A percentile compares a stretch with the other conserved stretches of the same genome.
These are phyloP conservation scores for Verruconis gallopava DNA, from an alignment of 2,329 filamentous ascomycete genomes.

Conservation along the genomic window DNA sequence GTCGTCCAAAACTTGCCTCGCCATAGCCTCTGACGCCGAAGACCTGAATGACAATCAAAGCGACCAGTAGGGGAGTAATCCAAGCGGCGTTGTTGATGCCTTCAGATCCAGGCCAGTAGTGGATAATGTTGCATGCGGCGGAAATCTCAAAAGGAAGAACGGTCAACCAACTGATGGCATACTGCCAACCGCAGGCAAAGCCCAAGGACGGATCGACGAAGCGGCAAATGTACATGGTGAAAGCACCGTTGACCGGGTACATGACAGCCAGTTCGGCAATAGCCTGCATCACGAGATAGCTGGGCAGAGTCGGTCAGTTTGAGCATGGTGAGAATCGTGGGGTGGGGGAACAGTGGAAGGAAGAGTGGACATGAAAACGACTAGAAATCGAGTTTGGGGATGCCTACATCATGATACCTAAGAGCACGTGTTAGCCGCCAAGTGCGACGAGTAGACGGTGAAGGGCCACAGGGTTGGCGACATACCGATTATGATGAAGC, in stretches of 20 bases:
- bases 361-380: not conserved
- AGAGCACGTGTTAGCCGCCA: too few relatives aligned
- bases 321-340: too few relatives aligned
- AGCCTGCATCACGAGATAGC: constrained; percentile 12
- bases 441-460: too few relatives aligned
- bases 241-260: constrained; percentile 12
- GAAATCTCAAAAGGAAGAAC: constrained; percentile 19
- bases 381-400: not conserved
- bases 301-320: too few relatives aligned
- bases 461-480: not conserved
- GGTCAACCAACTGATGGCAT: constrained; percentile 10
- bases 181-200: constrained; percentile 23
- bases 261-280: constrained; percentile 13
- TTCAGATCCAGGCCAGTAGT: constrained; percentile 20
- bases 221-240: constrained; percentile 13
- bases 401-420: constrained; percentile 8
- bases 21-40: constrained; percentile 28
- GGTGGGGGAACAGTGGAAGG: too few relatives aligned
- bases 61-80: constrained; percentile 25
- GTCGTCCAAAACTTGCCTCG: constrained; percentile 18
- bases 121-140: constrained; percentile 25
- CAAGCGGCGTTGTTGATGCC: constrained; percentile 22
- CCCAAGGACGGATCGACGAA: constrained; percentile 13
- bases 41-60: constrained; percentile 25
- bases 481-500: constrained; percentile 41